Evolutionary conservation across 1,139 yeast species (phyloP).

Genomic region (Zygotorulaspora mrakii): DNA sequence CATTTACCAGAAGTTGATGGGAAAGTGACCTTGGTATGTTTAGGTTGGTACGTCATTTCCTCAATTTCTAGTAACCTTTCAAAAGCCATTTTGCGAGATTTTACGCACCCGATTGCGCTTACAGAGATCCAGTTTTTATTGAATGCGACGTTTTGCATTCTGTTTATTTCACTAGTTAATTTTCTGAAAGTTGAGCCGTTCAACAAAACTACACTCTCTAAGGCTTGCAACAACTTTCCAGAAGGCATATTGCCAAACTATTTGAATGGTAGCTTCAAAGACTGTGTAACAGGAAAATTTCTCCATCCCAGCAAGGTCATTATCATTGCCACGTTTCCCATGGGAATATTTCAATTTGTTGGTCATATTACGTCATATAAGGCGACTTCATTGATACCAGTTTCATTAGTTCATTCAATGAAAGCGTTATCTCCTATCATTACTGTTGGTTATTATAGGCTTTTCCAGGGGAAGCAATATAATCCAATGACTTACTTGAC

Average conservation of each 20-base stretch:
- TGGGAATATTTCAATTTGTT: conserved; percentile 87
- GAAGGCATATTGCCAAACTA: conserved; percentile 53
- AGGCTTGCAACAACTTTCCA: conserved; percentile 43
- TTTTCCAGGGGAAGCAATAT: conserved; percentile 56
- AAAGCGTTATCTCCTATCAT: conserved; percentile 85
- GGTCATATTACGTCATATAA: conserved; percentile 90
- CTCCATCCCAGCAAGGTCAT: conserved; percentile 37
- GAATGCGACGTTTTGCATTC: conserved; percentile 54
- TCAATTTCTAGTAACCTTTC: conserved; percentile 79
- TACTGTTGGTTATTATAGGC: conserved; percentile 75
- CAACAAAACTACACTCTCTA: conserved; percentile 13
- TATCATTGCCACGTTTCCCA: conserved; percentile 71
- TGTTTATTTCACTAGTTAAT: conserved; percentile 27
- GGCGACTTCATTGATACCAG: conserved; percentile 85
- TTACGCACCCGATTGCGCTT: conserved; percentile 75
- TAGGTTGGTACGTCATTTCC: conserved; percentile 75
- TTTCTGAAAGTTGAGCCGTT: conserved; percentile 25
- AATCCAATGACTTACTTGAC: conserved; percentile 68
- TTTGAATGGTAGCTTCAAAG: conserved; percentile 30
- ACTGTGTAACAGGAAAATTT: conserved; percentile 33
- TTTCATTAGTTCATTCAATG: conserved; percentile 85
- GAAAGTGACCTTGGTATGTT: conserved; percentile 49
- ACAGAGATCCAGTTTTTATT: conserved; percentile 80
- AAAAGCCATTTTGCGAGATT: conserved; percentile 64
- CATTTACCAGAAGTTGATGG: conserved; percentile 32